These are phyloP conservation scores for Phaeosphaeria sp. DNA, from an alignment of 2,329 filamentous ascomycete genomes.

Conservation along the genomic window DNA sequence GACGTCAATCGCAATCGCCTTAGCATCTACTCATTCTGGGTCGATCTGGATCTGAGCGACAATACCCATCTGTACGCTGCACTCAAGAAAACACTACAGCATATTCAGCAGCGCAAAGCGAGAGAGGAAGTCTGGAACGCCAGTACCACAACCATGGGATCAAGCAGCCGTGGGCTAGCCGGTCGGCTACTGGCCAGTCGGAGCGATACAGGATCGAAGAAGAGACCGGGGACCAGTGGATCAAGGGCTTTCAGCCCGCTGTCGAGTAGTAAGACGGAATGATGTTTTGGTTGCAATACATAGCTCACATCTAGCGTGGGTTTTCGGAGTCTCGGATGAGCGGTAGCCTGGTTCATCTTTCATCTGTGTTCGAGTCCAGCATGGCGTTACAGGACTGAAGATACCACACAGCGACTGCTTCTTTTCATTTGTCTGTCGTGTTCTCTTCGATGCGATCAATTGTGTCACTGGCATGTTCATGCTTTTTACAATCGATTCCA, in stretches of 20 bases:
- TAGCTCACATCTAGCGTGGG: not conserved
- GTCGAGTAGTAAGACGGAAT: not conserved
- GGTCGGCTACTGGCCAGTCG: conserved; percentile 7
- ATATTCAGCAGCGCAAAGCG: conserved; percentile 40
- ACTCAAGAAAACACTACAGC: conserved; percentile 42
- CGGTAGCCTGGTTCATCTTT: not conserved
- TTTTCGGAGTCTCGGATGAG: not conserved
- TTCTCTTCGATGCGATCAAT: not conserved
- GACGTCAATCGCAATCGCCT: conserved; percentile 37
- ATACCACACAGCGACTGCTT: conserved; percentile 1
- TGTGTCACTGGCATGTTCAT: not conserved
- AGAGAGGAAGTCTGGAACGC: conserved; percentile 33
- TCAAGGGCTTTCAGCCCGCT: conserved; percentile 2
- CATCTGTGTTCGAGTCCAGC: not conserved
- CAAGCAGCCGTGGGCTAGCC: conserved; percentile 5
- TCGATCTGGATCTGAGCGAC: conserved; percentile 44
- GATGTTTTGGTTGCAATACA: not conserved
- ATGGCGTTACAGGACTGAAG: not conserved
- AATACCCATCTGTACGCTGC: conserved; percentile 44
- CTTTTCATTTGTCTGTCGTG: not conserved
- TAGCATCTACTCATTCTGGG: conserved; percentile 46
- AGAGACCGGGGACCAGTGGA: conserved; percentile 3
- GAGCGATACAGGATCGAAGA: conserved; percentile 1
- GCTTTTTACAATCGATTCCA: not conserved
- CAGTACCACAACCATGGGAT: conserved; percentile 11